These are phyloP conservation scores for Syncephalastrum monosporum DNA, from an alignment of 371 early-diverging fungal genomes.

Conservation along the genomic window DNA sequence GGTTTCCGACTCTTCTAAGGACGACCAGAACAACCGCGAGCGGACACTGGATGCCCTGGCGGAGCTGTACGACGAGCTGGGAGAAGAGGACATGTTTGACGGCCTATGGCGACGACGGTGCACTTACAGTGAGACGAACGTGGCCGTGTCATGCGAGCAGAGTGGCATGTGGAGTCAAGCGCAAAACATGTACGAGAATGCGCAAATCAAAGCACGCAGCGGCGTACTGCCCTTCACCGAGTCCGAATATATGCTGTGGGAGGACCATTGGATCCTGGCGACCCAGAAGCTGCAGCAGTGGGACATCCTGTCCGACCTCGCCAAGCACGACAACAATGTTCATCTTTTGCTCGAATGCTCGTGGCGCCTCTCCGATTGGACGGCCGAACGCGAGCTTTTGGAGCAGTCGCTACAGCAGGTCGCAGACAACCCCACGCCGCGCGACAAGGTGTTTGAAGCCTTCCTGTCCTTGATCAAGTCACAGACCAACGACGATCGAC, in stretches of 20 bases:
- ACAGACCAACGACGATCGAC: constrained; percentile 63
- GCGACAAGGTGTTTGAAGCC: constrained; percentile 85
- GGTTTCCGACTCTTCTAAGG: constrained; percentile 60
- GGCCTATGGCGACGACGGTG: constrained; percentile 94
- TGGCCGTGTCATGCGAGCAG: constrained; percentile 96
- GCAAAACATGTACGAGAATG: constrained; percentile 90
- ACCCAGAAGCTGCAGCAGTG: constrained; percentile 97
- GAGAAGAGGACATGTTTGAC: constrained; percentile 89
- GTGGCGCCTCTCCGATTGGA: constrained; percentile 94
- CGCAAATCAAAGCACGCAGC: constrained; percentile 90
- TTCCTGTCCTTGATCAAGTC: constrained; percentile 75
- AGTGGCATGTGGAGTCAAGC: constrained; percentile 93
- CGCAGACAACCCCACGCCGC: constrained; percentile 60
- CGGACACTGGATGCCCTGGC: constrained; percentile 87
- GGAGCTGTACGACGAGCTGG: constrained; percentile 76
- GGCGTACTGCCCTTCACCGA: constrained; percentile 92
- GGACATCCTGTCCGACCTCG: constrained; percentile 95
- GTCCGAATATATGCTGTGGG: constrained; percentile 97
- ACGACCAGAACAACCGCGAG: constrained; percentile 87
- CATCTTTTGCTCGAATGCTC: constrained; percentile 86
- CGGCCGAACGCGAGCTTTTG: constrained; percentile 70
- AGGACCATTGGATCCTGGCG: constrained; percentile 95
- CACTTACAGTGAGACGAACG: constrained; percentile 92
- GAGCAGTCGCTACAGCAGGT: constrained; percentile 62
- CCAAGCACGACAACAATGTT: constrained; percentile 84